These are phyloP conservation scores for Leishmania amazonensis DNA, from an alignment of 208 protist genomes.

Conservation along the genomic window DNA sequence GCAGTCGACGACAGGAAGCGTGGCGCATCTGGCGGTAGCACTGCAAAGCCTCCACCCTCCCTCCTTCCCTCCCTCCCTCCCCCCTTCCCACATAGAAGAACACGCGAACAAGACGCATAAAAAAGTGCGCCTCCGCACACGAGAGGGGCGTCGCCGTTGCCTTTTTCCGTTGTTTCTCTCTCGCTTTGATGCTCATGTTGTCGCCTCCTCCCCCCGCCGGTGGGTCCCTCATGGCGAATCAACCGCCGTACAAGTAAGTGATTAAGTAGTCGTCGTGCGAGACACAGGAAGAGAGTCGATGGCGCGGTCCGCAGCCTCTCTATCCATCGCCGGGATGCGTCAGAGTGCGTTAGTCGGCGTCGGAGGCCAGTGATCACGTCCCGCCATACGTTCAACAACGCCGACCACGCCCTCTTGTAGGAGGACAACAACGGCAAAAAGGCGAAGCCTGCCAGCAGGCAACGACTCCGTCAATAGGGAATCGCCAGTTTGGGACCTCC, in stretches of 20 bases:
- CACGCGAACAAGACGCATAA: background rate
- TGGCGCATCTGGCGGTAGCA: background rate
- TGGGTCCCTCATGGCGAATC: background rate
- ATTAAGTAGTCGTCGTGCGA: background rate
- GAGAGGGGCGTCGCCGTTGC: background rate
- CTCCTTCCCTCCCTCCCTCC: background rate
- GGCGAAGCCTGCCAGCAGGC: background rate
- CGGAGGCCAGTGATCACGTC: background rate
- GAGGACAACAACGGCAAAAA: background rate
- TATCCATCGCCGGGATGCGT: background rate
- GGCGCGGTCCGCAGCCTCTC: background rate
- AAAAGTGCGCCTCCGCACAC: background rate
- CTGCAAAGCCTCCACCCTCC: background rate
- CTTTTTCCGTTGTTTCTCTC: background rate
- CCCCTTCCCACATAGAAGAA: background rate
- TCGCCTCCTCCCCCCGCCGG: too few relatives aligned
- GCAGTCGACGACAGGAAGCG: background rate
- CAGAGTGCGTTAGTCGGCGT: background rate
- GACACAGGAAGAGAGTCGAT: background rate
- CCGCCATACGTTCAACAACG: background rate
- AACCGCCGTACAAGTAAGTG: background rate
- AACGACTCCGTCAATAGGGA: background rate
- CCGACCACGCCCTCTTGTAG: background rate
- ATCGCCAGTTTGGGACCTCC: background rate
- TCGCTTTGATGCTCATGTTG: background rate